A percentile compares a stretch with the other conserved stretches of the same genome.
phyloP scores from a whole-genome alignment of 2,329 filamentous ascomycete species.

The Didymella pinodella region DNA sequence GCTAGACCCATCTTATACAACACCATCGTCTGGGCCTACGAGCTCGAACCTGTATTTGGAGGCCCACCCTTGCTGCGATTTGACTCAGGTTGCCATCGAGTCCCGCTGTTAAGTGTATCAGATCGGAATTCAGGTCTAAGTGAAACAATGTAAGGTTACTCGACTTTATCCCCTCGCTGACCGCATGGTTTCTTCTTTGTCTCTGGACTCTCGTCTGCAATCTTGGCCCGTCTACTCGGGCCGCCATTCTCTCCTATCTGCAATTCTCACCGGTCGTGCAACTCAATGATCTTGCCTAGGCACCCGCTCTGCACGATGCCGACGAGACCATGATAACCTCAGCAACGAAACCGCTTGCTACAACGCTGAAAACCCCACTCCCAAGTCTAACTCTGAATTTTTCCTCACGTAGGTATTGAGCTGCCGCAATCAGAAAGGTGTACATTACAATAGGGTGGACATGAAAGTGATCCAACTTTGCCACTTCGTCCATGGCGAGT shows the following conservation, averaged over 20 bases:
- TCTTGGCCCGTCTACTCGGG: not conserved
- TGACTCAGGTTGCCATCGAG: not conserved
- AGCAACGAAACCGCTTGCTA: conserved; percentile 2
- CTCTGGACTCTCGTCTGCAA: not conserved
- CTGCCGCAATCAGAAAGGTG: not conserved
- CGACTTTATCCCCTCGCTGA: not conserved
- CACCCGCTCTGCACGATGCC: not conserved
- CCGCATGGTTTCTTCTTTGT: not conserved
- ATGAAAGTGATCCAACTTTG: not conserved
- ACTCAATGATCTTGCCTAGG: not conserved
- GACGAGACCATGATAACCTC: not conserved
- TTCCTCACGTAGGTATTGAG: not conserved
- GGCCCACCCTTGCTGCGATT: not conserved
- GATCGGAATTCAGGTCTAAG: not conserved
- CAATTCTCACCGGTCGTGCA: not conserved
- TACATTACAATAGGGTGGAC: not conserved
- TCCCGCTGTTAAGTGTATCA: no score
- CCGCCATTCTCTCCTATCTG: conserved; percentile 5
- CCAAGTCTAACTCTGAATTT: not conserved
- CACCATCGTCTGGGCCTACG: not conserved
- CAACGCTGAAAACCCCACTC: not conserved
- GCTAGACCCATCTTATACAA: not conserved
- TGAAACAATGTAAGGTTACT: not conserved
- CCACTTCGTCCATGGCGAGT: not conserved
- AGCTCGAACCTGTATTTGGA: not conserved